Evolutionary conservation across 805 yeast species (phyloP).

Genomic region (Kazachstania africana): DNA sequence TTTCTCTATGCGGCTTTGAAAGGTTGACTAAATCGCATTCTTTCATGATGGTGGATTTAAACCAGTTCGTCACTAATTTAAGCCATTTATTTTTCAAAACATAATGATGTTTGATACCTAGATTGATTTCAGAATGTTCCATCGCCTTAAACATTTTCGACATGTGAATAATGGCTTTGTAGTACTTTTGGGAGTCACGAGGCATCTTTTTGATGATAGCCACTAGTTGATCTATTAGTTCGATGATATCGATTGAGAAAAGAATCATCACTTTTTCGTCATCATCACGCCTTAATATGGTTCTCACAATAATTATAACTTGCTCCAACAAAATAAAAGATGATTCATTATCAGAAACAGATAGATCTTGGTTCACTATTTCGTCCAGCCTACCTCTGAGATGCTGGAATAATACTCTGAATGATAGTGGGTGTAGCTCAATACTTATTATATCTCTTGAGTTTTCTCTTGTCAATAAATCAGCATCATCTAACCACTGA

Average conservation of each 20-base stretch:
- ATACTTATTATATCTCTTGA: slow-evolving; percentile 59
- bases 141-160: slow-evolving; percentile 26
- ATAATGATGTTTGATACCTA: slow-evolving; percentile 32
- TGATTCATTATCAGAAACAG: slow-evolving; percentile 11
- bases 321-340: slow-evolving; percentile 37
- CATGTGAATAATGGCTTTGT: slow-evolving; percentile 24
- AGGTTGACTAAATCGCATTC: slow-evolving; percentile 26
- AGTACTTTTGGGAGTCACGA: slow-evolving; percentile 16
- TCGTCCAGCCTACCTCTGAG: slow-evolving; percentile 30
- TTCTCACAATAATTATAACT: slow-evolving; percentile 34
- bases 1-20: slow-evolving; percentile 26
- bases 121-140: slow-evolving; percentile 17
- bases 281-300: slow-evolving; percentile 26
- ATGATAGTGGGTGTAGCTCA: slow-evolving; percentile 51
- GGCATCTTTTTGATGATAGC: slow-evolving; percentile 18
- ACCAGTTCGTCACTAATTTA: slow-evolving; percentile 39
- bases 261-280: slow-evolving; percentile 23
- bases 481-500: slow-evolving; percentile 35
- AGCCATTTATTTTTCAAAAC: slow-evolving; percentile 37
- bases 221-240: slow-evolving; percentile 25
- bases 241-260: slow-evolving; percentile 26
- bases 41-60: slow-evolving; percentile 37
- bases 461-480: slow-evolving; percentile 50
- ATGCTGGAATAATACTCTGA: slow-evolving; percentile 36
- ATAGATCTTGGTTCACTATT: slow-evolving; percentile 17